phyloP scores from a whole-genome alignment of 169 alveolate species.

The Haemoproteus tartakovskyi region DNA sequence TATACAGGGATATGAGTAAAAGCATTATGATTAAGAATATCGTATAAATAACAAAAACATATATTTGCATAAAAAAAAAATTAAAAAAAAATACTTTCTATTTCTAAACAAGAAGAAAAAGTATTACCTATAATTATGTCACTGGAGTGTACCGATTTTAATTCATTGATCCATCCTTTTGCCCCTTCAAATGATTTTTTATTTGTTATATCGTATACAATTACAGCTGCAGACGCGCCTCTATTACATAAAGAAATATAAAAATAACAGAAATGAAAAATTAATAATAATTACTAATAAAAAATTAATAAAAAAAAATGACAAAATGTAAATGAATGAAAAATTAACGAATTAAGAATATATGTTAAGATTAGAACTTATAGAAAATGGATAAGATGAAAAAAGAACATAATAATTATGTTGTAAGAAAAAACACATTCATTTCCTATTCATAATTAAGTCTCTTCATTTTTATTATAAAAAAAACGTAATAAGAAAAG shows the following conservation, averaged over 20 bases:
- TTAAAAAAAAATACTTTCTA: no score
- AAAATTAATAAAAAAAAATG: no score
- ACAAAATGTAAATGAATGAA: no score
- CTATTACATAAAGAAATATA: slow-evolving; percentile 24
- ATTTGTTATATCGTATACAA: slow-evolving; percentile 87
- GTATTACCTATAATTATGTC: slow-evolving; percentile 74
- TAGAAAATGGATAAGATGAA: no score
- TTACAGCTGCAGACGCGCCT: slow-evolving; percentile 91
- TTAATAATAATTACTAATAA: no score
- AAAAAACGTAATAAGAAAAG: background rate
- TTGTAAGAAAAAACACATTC: no score
- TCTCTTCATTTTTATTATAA: no score
- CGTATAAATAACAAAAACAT: background rate
- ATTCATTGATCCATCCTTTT: slow-evolving; percentile 87
- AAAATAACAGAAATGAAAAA: background rate
- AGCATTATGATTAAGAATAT: background rate
- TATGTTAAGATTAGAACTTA: no score
- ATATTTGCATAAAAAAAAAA: background rate
- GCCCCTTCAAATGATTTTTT: slow-evolving; percentile 86
- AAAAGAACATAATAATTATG: no score
- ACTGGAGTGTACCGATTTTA: slow-evolving; percentile 80
- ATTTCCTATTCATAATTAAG: no score
- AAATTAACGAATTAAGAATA: no score
- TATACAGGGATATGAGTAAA: background rate
- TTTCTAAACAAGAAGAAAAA: background rate